These are phyloP conservation scores for Wickerhamiella hasegawae DNA, from an alignment of 805 yeast species.

Conservation along the genomic window DNA sequence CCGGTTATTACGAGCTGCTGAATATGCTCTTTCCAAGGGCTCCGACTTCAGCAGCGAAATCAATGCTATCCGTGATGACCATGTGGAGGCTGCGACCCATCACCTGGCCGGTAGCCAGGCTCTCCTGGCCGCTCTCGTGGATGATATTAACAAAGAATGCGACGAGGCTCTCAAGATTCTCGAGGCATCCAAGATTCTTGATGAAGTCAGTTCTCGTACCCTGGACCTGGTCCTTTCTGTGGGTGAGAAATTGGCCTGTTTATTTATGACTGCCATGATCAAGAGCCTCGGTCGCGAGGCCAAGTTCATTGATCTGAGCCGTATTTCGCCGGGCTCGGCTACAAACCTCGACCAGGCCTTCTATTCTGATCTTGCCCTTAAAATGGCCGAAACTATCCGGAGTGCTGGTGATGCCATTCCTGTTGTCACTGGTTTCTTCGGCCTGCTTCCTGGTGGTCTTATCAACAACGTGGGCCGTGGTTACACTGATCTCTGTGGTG, in stretches of 20 bases:
- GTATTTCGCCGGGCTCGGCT: slow-evolving; percentile 30
- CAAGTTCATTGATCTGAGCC: slow-evolving; percentile 61
- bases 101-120: slow-evolving; percentile 28
- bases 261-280: slow-evolving; percentile 74
- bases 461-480: slow-evolving; percentile 92
- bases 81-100: slow-evolving; percentile 50
- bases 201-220: slow-evolving; percentile 81
- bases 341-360: slow-evolving; percentile 44
- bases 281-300: slow-evolving; percentile 71
- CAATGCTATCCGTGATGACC: slow-evolving; percentile 61
- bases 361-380: slow-evolving; percentile 34
- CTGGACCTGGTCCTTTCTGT: slow-evolving; percentile 79
- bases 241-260: slow-evolving; percentile 86
- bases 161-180: slow-evolving; percentile 51
- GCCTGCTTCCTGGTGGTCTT: slow-evolving; percentile 89
- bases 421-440: slow-evolving; percentile 91
- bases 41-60: slow-evolving; percentile 36
- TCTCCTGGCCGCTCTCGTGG: slow-evolving; percentile 35
- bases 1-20: slow-evolving; percentile 71
- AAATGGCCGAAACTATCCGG: slow-evolving; percentile 32
- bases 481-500: slow-evolving; percentile 95
- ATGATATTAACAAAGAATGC: slow-evolving; percentile 49
- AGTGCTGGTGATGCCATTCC: slow-evolving; percentile 40
- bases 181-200: slow-evolving; percentile 79
- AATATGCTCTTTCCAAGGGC: slow-evolving; percentile 23